Conservation (phyloP, 352 stramenopile genomes). For the Sclerospora graminicola region DNA sequence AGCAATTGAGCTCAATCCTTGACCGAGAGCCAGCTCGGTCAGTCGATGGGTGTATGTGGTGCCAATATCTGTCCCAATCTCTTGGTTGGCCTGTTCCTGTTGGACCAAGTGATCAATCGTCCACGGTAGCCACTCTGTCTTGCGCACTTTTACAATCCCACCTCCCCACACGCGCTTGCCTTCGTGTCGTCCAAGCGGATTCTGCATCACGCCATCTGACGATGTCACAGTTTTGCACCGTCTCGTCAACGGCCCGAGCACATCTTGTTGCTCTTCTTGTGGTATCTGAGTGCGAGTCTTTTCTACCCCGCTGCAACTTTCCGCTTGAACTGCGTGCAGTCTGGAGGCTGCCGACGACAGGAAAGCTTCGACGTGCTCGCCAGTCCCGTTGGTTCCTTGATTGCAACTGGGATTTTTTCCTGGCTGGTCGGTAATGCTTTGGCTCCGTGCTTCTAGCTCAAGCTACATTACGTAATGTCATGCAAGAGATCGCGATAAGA, state of each 20-base stretch:
- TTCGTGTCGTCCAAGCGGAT: conserved; percentile 38
- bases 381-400: too few species aligned
- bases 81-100: conserved; percentile 22
- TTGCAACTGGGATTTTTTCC: too few species aligned
- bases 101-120: conserved; percentile 46
- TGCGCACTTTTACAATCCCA: conserved; percentile 49
- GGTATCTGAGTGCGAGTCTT: neutral
- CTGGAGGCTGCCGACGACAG: conserved; percentile 28
- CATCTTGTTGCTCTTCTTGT: conserved; percentile 1
- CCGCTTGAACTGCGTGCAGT: conserved; percentile 18
- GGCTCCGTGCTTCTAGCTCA: too few species aligned
- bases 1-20: conserved; percentile 34
- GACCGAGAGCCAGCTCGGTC: conserved; percentile 32
- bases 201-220: conserved; percentile 31
- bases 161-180: conserved; percentile 52
- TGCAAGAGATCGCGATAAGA: too few species aligned
- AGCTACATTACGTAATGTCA: too few species aligned
- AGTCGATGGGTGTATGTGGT: conserved; percentile 25
- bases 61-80: conserved; percentile 1
- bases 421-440: too few species aligned
- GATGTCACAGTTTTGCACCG: conserved; percentile 23
- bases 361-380: conserved; percentile 22
- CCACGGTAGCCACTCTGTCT: conserved; percentile 37
- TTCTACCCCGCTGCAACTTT: neutral
- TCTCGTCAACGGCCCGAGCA: conserved; percentile 5